Percentiles rank a stretch among this genome's conserved stretches.
phyloP scores from a whole-genome alignment of 352 stramenopile species.

The Plasmopara viticola region DNA sequence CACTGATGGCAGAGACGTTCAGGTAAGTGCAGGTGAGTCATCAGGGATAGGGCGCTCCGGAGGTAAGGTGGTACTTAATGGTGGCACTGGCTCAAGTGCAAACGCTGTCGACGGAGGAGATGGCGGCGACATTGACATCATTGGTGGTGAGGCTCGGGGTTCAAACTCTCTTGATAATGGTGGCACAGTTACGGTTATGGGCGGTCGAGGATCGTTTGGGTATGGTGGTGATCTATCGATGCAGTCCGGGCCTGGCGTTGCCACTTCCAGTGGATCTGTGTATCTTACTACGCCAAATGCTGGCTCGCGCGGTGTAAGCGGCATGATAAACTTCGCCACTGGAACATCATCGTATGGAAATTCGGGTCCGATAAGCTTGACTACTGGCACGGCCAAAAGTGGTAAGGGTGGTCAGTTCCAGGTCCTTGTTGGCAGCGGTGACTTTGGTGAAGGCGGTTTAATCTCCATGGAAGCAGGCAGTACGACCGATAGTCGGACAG shows the following conservation, averaged over 20 bases:
- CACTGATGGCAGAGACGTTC: constrained; percentile 51
- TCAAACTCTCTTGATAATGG: constrained; percentile 86
- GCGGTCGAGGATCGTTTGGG: constrained; percentile 60
- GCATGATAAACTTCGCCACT: constrained; percentile 29
- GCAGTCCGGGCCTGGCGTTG: constrained; percentile 39
- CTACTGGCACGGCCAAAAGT: constrained; percentile 39
- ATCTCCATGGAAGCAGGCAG: constrained; percentile 68
- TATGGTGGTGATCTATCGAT: constrained; percentile 57
- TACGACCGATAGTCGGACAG: constrained; percentile 56
- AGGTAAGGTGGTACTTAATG: constrained; percentile 42
- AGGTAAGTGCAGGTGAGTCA: constrained; percentile 55
- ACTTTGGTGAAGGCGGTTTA: constrained; percentile 76
- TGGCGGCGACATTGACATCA: constrained; percentile 77
- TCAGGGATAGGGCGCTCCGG: constrained; percentile 42
- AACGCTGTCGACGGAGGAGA: constrained; percentile 88
- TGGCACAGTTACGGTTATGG: constrained; percentile 67
- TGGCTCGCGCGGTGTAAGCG: constrained; percentile 46
- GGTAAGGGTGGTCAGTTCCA: constrained; percentile 50
- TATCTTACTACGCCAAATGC: constrained; percentile 39
- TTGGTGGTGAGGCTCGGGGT: constrained; percentile 84
- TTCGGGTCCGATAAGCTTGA: constrained; percentile 48
- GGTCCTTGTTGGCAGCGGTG: constrained; percentile 53
- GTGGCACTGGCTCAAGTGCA: constrained; percentile 53
- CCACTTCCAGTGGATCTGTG: constrained; percentile 48
- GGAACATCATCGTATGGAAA: constrained; percentile 45